These are phyloP conservation scores for Staphylotrichum tortipilum DNA, from an alignment of 495 filamentous ascomycete species.

Conservation along the genomic window DNA sequence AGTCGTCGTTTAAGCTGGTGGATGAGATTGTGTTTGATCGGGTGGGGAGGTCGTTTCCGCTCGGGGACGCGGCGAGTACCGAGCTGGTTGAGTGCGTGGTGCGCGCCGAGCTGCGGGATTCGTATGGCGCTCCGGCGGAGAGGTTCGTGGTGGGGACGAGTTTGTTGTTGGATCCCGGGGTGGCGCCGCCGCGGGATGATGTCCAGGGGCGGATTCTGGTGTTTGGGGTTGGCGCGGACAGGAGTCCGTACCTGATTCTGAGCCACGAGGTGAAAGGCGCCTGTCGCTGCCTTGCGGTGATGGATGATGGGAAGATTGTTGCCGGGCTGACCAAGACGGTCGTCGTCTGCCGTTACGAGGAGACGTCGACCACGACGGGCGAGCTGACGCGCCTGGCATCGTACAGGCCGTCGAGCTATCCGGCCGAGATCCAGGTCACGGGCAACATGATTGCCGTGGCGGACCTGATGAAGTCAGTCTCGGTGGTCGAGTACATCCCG, in stretches of 20 bases:
- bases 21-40: constrained; percentile 44
- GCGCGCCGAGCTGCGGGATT: constrained; percentile 61
- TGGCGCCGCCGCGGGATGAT: constrained; percentile 15
- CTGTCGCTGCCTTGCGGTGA: constrained; percentile 66
- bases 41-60: constrained; percentile 32
- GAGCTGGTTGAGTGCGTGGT: constrained; percentile 84
- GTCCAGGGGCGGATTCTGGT: constrained; percentile 72
- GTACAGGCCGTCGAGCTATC: constrained; percentile 76
- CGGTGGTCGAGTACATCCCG: constrained; percentile 58
- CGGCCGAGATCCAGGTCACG: constrained; percentile 68
- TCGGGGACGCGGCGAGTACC: constrained; percentile 46
- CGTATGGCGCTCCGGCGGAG: constrained; percentile 57
- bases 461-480: constrained; percentile 90
- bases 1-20: constrained; percentile 42
- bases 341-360: constrained; percentile 50
- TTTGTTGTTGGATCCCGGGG: constrained; percentile 53
- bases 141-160: constrained; percentile 85
- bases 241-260: constrained; percentile 57
- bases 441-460: constrained; percentile 70
- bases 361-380: constrained; percentile 39
- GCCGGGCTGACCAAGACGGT: constrained; percentile 83
- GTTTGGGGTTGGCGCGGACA: constrained; percentile 68
- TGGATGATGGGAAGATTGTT: constrained; percentile 64
- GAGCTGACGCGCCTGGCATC: constrained; percentile 57
- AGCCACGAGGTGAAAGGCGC: constrained; percentile 60